Conservation (phyloP, 176 grass and related monocot genomes). For the Ananas comosus region DNA sequence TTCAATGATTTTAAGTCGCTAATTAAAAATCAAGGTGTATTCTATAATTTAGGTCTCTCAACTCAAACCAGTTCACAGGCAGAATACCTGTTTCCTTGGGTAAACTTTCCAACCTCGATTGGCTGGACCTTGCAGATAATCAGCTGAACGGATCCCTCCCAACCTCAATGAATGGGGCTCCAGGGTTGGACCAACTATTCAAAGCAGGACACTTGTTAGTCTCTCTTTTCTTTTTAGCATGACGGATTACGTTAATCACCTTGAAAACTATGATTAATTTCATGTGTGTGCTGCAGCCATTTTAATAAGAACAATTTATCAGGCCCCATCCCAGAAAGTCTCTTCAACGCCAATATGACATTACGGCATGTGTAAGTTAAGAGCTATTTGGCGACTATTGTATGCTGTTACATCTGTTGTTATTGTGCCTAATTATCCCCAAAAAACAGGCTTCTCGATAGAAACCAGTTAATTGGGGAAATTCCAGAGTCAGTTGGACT, state of each 20-base stretch:
- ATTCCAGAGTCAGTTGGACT: slow-evolving; percentile 48
- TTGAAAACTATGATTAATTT: slow-evolving; percentile 11
- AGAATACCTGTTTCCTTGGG: slow-evolving; percentile 54
- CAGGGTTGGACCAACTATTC: slow-evolving; percentile 56
- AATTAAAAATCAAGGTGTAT: slow-evolving; percentile 4
- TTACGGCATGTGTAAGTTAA: slow-evolving; percentile 67
- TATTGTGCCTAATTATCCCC: slow-evolving; percentile 11
- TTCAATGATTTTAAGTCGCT: slow-evolving; percentile 7
- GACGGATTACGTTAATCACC: not conserved
- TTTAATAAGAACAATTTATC: slow-evolving; percentile 57
- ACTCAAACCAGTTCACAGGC: slow-evolving; percentile 48
- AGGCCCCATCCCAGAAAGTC: slow-evolving; percentile 43
- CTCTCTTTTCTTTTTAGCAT: not conserved
- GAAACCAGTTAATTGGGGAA: slow-evolving; percentile 41
- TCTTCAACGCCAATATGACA: slow-evolving; percentile 48
- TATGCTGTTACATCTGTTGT: not conserved
- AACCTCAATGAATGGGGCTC: slow-evolving; percentile 35
- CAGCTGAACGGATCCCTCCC: slow-evolving; percentile 42
- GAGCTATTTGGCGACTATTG: not conserved
- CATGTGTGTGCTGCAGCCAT: slow-evolving; percentile 36
- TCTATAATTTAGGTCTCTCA: slow-evolving; percentile 35
- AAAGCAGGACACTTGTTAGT: slow-evolving; percentile 57
- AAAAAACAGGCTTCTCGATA: slow-evolving; percentile 56
- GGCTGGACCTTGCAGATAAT: slow-evolving; percentile 62
- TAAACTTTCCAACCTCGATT: slow-evolving; percentile 44